These are phyloP conservation scores for Hyaloscypha variabilis DNA, from an alignment of 495 filamentous ascomycete genomes.

Conservation along the genomic window DNA sequence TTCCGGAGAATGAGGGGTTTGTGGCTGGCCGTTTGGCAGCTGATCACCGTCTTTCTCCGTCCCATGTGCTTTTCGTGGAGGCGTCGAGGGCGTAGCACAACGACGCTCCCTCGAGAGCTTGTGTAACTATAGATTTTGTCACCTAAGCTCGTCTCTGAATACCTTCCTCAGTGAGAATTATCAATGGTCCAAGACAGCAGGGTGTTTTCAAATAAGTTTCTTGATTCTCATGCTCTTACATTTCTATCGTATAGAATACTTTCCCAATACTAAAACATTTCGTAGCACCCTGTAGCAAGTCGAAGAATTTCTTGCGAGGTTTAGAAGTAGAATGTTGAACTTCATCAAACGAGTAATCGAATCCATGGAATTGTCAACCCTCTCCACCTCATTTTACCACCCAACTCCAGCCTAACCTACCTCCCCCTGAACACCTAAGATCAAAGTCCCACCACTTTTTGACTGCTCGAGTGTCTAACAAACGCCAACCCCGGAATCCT, in stretches of 20 bases:
- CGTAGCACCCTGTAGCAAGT: no score
- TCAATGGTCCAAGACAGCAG: no score
- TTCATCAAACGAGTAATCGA: background rate
- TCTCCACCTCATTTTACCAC: background rate
- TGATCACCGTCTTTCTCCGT: background rate
- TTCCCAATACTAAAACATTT: no score
- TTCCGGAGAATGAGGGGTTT: background rate
- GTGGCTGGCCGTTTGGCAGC: background rate
- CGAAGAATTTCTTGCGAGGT: no score
- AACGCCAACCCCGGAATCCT: background rate
- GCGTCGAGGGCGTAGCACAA: background rate
- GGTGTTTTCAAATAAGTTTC: no score
- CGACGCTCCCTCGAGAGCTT: background rate
- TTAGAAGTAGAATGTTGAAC: background rate
- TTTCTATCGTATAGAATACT: no score
- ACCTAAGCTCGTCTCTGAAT: no score
- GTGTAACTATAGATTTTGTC: no score
- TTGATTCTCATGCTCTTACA: no score
- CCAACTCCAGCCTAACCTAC: no score
- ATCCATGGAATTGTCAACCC: background rate
- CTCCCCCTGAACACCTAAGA: background rate
- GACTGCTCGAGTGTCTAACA: background rate
- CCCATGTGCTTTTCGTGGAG: background rate
- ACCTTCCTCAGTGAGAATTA: no score
- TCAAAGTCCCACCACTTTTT: background rate